Evolutionary conservation across 306 rosid genomes (phyloP), one percentile per base, ranked within the genome.

Genomic region (Acacia acuminata): DNA sequence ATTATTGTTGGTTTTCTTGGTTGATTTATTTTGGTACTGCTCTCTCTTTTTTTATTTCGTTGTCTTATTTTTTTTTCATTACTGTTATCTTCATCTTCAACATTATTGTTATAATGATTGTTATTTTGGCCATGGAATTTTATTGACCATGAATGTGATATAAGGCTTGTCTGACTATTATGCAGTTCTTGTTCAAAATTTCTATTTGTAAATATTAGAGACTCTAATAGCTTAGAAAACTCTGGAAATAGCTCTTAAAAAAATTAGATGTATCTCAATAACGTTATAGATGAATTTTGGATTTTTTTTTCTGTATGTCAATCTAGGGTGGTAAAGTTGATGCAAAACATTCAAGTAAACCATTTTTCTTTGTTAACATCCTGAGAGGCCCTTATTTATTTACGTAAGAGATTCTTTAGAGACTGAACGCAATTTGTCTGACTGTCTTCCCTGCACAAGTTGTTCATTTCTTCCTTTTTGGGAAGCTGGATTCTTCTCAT

Each of bases 1-100:
- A 78, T 88, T 96, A 77, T 82, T 94, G 80, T 79, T 89, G 77
- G 98, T 92, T 89, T 86, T 94, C 88, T 36, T 88, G 73, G 97
- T 86, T 81, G 99, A 94, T 82, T 50, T 90, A 83, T 83, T 89
- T 81, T 94, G 99, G 99, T 96, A 96, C 68, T 78, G 75, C 66
- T 73, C 77, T 73, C 58, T 82, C 63, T 81, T 56, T 53, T 82
- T 51, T 60, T 69, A 34, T 17, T 55, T 44, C 65, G n/a, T 16
- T 50, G 67, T 53, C 10, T 5, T 48, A 66, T 79, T 64, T 78
- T 78, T 78, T 78, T 78, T 36, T 22, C 75, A 15, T 66, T 56
- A 25, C 76, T 44, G n/a, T 44, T 72, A 10, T 16, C 19, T 15
- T 24, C 20, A 27, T 74, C 50, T 74, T 64, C 15, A 53, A 17